Conservation (phyloP, 768 basidiomycete species). For the Macrolepiota dolichaula region DNA sequence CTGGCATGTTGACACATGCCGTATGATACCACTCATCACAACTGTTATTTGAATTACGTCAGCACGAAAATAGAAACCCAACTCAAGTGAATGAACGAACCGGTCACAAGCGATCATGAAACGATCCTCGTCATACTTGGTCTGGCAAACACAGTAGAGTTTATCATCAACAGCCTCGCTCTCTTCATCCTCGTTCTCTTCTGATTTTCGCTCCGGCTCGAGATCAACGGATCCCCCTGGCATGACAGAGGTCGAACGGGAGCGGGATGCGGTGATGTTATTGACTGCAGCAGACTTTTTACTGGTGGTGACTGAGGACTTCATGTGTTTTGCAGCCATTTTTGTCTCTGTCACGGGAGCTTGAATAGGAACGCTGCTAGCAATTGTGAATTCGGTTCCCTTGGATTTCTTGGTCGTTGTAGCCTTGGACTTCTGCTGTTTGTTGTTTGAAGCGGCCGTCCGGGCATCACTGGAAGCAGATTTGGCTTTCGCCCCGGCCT, state of each 20-base stretch:
- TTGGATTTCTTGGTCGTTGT: slow-evolving; percentile 3
- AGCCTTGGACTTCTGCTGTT: neutral
- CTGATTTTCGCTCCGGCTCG: slow-evolving; percentile 32
- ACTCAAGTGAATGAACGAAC: slow-evolving; percentile 38
- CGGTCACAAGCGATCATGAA: slow-evolving; percentile 94
- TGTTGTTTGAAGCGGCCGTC: slow-evolving; percentile 8
- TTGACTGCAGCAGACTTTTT: slow-evolving; percentile 18
- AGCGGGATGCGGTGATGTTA: slow-evolving; percentile 41
- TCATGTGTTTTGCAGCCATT: slow-evolving; percentile 19
- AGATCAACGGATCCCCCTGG: slow-evolving; percentile 39
- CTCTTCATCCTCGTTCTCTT: slow-evolving; percentile 43
- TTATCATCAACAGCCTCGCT: slow-evolving; percentile 58
- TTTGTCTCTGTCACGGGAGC: slow-evolving; percentile 20
- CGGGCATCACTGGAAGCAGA: slow-evolving; percentile 19
- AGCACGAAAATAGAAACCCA: neutral
- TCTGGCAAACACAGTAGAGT: slow-evolving; percentile 87
- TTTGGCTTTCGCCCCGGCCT: slow-evolving; percentile 19
- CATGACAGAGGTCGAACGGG: slow-evolving; percentile 70
- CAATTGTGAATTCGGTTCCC: neutral
- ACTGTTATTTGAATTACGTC: slow-evolving; percentile 32
- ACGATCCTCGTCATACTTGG: slow-evolving; percentile 80
- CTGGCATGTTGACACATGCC: slow-evolving; percentile 77
- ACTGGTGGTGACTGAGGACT: slow-evolving; percentile 2
- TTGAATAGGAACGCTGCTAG: slow-evolving; percentile 14
- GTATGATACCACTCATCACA: slow-evolving; percentile 97